Conservation (phyloP, 2,329 filamentous ascomycete species). For the Ramichloridium luteum region DNA sequence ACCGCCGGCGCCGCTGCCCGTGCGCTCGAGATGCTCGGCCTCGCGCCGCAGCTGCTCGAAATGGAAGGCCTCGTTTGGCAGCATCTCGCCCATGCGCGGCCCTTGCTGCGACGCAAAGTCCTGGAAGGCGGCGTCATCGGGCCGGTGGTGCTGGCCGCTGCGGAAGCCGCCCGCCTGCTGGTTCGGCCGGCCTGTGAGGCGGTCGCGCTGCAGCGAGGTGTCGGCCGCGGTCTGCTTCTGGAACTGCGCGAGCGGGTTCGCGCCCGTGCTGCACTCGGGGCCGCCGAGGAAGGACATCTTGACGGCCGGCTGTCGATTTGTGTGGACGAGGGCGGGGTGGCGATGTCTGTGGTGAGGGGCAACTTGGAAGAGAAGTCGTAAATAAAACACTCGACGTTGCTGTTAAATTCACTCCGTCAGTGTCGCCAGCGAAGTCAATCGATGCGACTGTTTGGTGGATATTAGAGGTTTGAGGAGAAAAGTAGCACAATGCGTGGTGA, state of each 20-base stretch:
- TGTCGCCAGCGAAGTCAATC: no score
- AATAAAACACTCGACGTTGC: no score
- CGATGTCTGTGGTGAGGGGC: neutral
- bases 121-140: slow-evolving; percentile 24
- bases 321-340: neutral
- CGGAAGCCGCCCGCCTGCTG: slow-evolving; percentile 22
- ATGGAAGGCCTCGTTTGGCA: slow-evolving; percentile 46
- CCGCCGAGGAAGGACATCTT: slow-evolving; percentile 90
- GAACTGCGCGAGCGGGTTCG: slow-evolving; percentile 93
- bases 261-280: slow-evolving; percentile 90
- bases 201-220: slow-evolving; percentile 84
- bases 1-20: slow-evolving; percentile 14
- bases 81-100: slow-evolving; percentile 44
- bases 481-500: no score
- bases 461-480: no score
- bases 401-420: no score
- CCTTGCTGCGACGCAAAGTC: slow-evolving; percentile 73
- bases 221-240: slow-evolving; percentile 96
- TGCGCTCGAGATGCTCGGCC: slow-evolving; percentile 37
- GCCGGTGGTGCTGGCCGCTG: slow-evolving; percentile 15
- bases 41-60: slow-evolving; percentile 57
- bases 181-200: slow-evolving; percentile 38
- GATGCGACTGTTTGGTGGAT: no score
- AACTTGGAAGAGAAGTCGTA: neutral
- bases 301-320: slow-evolving; percentile 1